Evolutionary conservation across 2,329 filamentous ascomycete species (phyloP).

Genomic region (Hypoxylon sp.): DNA sequence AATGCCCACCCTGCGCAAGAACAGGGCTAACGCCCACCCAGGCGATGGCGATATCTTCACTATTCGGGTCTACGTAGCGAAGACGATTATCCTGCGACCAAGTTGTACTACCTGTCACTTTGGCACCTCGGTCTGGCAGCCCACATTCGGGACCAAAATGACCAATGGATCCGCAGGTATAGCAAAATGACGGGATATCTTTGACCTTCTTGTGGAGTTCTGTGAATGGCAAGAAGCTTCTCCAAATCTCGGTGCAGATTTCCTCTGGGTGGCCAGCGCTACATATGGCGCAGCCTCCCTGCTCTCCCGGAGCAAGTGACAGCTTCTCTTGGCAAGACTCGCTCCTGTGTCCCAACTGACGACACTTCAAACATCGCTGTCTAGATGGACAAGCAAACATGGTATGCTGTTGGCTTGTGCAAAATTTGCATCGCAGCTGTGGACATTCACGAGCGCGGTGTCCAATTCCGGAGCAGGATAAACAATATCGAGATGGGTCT

Average conservation of each 20-base stretch:
- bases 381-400: constrained; percentile 60
- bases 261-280: constrained; percentile 66
- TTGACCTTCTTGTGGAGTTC: constrained; percentile 56
- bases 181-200: constrained; percentile 62
- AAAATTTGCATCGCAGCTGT: constrained; percentile 58
- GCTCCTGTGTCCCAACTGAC: constrained; percentile 66
- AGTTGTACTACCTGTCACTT: constrained; percentile 51
- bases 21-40: constrained; percentile 34
- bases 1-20: constrained; percentile 17
- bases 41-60: constrained; percentile 51
- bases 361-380: constrained; percentile 66
- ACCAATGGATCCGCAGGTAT: constrained; percentile 60
- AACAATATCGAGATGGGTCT: constrained; percentile 56
- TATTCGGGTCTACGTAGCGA: constrained; percentile 59
- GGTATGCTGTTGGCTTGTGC: constrained; percentile 56
- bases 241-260: constrained; percentile 69
- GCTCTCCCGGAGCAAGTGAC: constrained; percentile 59
- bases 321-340: constrained; percentile 65
- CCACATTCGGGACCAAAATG: constrained; percentile 68
- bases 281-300: constrained; percentile 69
- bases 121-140: constrained; percentile 38
- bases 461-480: constrained; percentile 59
- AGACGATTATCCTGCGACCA: constrained; percentile 62
- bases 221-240: constrained; percentile 57
- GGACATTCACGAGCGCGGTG: constrained; percentile 59